Percentiles rank a stretch among this genome's conserved stretches.
Evolutionary conservation across 805 yeast species (phyloP).

Genomic region (Priceomyces fermenticarens): DNA sequence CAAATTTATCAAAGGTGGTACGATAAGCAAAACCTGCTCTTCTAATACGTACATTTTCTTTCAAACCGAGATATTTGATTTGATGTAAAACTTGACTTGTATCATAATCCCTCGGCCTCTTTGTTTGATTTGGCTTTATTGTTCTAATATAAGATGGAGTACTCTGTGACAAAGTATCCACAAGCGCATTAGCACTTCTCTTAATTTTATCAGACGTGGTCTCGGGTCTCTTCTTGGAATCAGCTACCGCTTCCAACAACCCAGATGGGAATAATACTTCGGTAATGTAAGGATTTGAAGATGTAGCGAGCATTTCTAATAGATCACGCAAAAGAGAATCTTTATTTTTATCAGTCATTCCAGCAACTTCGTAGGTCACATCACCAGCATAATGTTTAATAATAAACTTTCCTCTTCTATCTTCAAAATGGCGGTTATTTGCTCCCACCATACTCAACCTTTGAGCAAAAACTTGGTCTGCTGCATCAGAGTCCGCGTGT

Average conservation of each 20-base stretch:
- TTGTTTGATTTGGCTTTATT: conserved; percentile 93
- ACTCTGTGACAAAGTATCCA: conserved; percentile 84
- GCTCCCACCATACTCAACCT: conserved; percentile 78
- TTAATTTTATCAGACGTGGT: conserved; percentile 96
- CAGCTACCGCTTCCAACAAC: conserved; percentile 35
- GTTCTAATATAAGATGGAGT: conserved; percentile 96
- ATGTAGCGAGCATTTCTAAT: conserved; percentile 71
- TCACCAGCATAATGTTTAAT: conserved; percentile 98
- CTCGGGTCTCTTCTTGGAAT: conserved; percentile 79
- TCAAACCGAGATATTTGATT: conserved; percentile 90
- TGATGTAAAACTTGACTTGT: conserved; percentile 89
- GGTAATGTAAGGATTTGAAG: conserved; percentile 68
- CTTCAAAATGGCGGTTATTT: conserved; percentile 81
- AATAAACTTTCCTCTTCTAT: conserved; percentile 81
- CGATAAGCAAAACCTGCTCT: conserved; percentile 99
- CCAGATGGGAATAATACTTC: conserved; percentile 42
- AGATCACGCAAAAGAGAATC: conserved; percentile 90
- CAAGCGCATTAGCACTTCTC: conserved; percentile 83
- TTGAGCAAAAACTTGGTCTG: conserved; percentile 94
- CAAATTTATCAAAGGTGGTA: conserved; percentile 94
- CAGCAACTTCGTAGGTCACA: conserved; percentile 83
- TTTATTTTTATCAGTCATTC: conserved; percentile 96
- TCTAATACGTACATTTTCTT: conserved; percentile 95
- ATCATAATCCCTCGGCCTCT: conserved; percentile 87
- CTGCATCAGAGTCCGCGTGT: conserved; percentile 94